These are phyloP conservation scores for Luvunga scandens DNA, from an alignment of 345 rosid genomes.

Conservation along the genomic window DNA sequence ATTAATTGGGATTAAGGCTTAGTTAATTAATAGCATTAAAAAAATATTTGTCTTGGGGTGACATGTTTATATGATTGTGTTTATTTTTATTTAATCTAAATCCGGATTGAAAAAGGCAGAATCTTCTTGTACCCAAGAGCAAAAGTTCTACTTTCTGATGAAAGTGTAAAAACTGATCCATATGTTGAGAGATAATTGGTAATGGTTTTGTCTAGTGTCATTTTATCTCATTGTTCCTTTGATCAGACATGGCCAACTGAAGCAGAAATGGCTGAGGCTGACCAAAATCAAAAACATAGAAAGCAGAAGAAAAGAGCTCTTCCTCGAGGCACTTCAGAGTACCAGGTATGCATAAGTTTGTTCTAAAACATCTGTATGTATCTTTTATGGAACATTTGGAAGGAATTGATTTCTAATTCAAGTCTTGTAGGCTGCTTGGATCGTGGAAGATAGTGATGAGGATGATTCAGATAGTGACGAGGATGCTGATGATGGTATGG, in stretches of 20 bases:
- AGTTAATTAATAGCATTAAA: not conserved
- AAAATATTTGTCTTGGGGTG: not conserved
- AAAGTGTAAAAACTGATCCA: not conserved
- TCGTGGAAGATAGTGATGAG: slow-evolving; percentile 67
- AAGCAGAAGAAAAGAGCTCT: slow-evolving; percentile 56
- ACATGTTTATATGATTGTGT: not conserved
- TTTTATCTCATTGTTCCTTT: slow-evolving; percentile 17
- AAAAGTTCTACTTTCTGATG: not conserved
- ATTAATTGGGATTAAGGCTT: not conserved
- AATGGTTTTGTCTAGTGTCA: not conserved
- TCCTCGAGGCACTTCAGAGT: slow-evolving; percentile 92
- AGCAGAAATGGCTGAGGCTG: slow-evolving; percentile 91
- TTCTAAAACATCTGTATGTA: not conserved
- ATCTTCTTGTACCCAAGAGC: not conserved
- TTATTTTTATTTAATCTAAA: not conserved
- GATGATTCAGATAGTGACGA: slow-evolving; percentile 51
- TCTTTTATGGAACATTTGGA: not conserved
- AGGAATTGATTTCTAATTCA: not conserved
- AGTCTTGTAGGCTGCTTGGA: slow-evolving; percentile 90
- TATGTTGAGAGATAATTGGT: not conserved
- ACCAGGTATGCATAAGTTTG: slow-evolving; percentile 51
- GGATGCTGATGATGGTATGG: slow-evolving; percentile 67
- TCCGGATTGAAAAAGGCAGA: not conserved
- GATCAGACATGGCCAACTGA: slow-evolving; percentile 96
- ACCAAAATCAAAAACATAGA: slow-evolving; percentile 50